Base-by-base conservation (phyloP, 805 yeast genomes). In the Candida quercuum region DNA sequence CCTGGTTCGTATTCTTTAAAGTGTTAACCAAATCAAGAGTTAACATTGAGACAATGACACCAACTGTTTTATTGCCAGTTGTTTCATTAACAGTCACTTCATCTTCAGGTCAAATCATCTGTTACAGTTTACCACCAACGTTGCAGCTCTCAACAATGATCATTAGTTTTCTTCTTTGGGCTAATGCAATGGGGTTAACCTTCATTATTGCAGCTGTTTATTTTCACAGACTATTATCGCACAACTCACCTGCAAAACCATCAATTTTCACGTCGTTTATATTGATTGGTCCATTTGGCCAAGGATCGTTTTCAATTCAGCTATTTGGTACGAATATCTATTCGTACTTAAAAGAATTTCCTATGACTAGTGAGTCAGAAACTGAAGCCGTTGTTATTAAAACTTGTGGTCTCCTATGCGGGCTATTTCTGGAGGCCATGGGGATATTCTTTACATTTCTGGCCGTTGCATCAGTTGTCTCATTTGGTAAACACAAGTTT, bases 231-330 rank as follows among this genome's bases (percentile, higher is more conserved):
- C 59, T 85, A 18, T 56, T 80, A 18, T 59, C 76, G 2, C 64
- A 71, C 51, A 79, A 79, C 46, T 58, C 80, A 19, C 89, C 95
- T 2, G 61, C 69, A 6, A 70, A 77, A 39, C 56, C 60, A 9
- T 49, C 61, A 33, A 70, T 82, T 3, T 81, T 81, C 53, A 71
- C 88, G n/a, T 61, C 77, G 33, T 86, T 87, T 53, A 69, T 86
- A 36, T 88, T 94, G 1, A 64, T 87, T 32, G 96, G 96, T 7
- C 80, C 89, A 29, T 57, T 84, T 53, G 96, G 96, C 15, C 96
- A 88, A 60, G 95, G 93, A 2, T 72, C 86, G 2, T 85, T 67
- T 57, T 85, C 84, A 2, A 69, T 84, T 12, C 59, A 80, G 44
- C 57, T 74, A 35, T 63, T 78, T 43, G 81, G 86, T 7, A 49